Evolutionary conservation across 2,329 filamentous ascomycete genomes (phyloP).

Genomic region (Lasiodiplodia citricola): DNA sequence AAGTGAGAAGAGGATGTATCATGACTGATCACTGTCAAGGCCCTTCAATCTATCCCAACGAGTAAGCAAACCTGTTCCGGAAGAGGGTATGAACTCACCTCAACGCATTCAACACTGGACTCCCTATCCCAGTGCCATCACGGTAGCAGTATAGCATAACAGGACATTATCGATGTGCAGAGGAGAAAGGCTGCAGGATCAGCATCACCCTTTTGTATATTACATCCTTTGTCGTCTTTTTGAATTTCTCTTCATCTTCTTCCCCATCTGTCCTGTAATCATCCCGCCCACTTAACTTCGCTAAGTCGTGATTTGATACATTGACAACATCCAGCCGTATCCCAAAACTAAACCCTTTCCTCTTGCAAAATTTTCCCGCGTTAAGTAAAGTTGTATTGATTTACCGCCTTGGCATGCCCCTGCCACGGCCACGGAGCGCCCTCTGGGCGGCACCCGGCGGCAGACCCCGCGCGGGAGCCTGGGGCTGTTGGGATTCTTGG

Average conservation of each 20-base stretch:
- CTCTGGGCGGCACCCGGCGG: conserved; percentile 77
- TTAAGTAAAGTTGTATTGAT: neutral
- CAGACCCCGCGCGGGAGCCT: conserved; percentile 74
- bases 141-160: neutral
- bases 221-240: conserved; percentile 13
- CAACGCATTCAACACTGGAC: neutral
- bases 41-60: neutral
- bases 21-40: neutral
- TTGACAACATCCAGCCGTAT: conserved; percentile 9
- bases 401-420: conserved; percentile 84
- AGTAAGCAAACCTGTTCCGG: neutral
- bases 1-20: neutral
- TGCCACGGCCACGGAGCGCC: conserved; percentile 79
- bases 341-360: neutral
- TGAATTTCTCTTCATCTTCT: neutral
- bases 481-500: conserved; percentile 85
- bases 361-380: neutral
- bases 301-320: conserved; percentile 23
- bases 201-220: conserved; percentile 18
- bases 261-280: neutral
- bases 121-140: neutral
- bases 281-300: conserved; percentile 6
- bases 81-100: neutral
- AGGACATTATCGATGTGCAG: neutral
- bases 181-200: neutral